These are phyloP conservation scores for Angophora floribunda DNA, from an alignment of 345 rosid species.

Conservation along the genomic window DNA sequence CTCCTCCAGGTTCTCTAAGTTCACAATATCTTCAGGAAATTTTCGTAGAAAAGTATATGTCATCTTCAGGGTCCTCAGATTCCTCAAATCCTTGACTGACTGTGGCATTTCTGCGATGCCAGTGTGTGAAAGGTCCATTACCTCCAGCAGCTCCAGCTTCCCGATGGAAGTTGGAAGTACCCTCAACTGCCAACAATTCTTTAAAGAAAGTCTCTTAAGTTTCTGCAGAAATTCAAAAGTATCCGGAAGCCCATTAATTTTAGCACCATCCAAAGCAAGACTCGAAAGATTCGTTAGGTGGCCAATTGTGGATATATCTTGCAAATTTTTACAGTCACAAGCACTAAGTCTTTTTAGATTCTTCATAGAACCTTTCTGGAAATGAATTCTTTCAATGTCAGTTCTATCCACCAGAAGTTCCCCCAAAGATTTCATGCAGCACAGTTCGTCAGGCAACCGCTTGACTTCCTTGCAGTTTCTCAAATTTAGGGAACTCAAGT, in stretches of 20 bases:
- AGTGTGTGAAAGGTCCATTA: background rate
- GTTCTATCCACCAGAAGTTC: background rate
- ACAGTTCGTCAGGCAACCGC: background rate
- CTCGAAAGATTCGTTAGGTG: background rate
- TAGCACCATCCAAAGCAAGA: background rate
- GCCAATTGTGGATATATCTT: background rate
- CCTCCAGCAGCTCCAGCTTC: background rate
- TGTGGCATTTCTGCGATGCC: background rate
- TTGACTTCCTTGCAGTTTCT: background rate
- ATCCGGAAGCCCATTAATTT: background rate
- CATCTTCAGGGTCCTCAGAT: background rate
- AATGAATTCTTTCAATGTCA: background rate
- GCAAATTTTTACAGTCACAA: background rate
- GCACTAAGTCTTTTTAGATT: background rate
- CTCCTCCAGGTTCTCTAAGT: background rate
- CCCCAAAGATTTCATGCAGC: accelerated
- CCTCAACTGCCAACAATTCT: accelerated
- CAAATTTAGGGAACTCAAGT: background rate
- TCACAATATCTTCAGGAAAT: background rate
- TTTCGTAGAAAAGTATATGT: accelerated
- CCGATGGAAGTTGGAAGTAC: background rate
- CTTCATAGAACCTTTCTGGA: background rate
- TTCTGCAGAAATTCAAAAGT: background rate
- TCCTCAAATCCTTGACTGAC: background rate
- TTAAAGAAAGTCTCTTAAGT: background rate